A percentile compares a stretch with the other conserved stretches of the same genome.
These are phyloP conservation scores for Lactarius sp. DNA, from an alignment of 768 basidiomycete species.

Conservation along the genomic window DNA sequence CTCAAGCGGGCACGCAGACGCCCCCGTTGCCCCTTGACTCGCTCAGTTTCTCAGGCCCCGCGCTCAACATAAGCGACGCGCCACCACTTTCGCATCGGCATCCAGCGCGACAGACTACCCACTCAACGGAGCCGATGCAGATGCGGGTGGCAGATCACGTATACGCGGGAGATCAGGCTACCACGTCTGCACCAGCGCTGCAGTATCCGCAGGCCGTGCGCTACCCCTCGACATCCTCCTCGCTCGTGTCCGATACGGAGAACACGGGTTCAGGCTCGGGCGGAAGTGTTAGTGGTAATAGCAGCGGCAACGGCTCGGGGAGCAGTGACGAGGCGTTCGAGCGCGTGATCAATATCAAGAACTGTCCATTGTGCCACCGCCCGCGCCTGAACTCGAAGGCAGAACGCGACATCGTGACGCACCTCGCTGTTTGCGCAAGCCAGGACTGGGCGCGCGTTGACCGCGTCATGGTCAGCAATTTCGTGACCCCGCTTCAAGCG, in stretches of 20 bases:
- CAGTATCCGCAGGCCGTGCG: conserved; percentile 15
- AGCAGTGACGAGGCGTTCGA: conserved; percentile 47
- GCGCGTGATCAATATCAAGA: conserved; percentile 91
- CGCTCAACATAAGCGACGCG: conserved; percentile 32
- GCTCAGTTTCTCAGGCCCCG: conserved; percentile 59
- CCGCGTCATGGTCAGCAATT: conserved; percentile 87
- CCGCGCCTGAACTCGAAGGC: conserved; percentile 80
- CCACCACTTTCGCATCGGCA: neutral
- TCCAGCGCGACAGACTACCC: neutral
- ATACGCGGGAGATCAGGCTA: neutral
- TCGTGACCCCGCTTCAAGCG: conserved; percentile 90
- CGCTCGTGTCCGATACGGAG: conserved; percentile 44
- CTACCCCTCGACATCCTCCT: conserved; percentile 35
- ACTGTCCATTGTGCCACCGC: conserved; percentile 90
- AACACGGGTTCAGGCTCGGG: conserved; percentile 32
- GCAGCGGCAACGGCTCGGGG: conserved; percentile 13
- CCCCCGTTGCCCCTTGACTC: conserved; percentile 41
- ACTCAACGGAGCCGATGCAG: conserved; percentile 12
- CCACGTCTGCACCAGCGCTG: neutral
- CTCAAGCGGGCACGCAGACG: conserved; percentile 36
- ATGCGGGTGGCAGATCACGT: neutral
- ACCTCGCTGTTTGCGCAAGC: conserved; percentile 93
- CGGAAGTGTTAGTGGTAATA: neutral
- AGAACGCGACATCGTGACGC: conserved; percentile 93
- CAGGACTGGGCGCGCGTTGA: conserved; percentile 90